These are phyloP conservation scores for Russula compacta DNA, from an alignment of 768 basidiomycete species.

Conservation along the genomic window DNA sequence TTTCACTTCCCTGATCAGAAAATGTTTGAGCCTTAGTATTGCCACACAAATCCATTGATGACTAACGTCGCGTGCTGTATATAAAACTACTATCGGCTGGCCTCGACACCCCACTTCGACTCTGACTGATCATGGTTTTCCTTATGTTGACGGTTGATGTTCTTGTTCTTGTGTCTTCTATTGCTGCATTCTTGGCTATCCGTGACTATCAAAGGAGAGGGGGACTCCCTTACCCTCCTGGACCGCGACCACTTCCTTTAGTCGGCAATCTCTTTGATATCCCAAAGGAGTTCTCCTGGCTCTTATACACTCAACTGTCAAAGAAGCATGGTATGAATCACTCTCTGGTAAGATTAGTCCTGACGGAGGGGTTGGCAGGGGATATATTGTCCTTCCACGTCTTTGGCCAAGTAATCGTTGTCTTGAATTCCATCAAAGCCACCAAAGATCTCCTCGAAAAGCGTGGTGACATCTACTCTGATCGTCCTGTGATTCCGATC, in stretches of 20 bases:
- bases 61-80: too few relatives aligned
- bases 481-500: conserved; percentile 1
- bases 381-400: conserved; percentile 1
- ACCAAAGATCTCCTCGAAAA: conserved; percentile 7
- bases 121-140: not conserved
- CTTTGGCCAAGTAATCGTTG: not conserved
- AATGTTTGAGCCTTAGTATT: too few relatives aligned
- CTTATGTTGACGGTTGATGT: not conserved
- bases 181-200: not conserved
- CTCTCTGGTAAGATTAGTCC: not conserved
- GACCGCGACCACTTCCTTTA: conserved; percentile 2
- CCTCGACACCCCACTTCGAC: too few relatives aligned
- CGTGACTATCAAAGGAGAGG: not conserved
- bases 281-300: conserved; percentile 5
- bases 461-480: conserved; percentile 1
- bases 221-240: conserved; percentile 5
- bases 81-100: too few relatives aligned
- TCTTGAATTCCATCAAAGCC: not conserved
- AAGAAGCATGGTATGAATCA: conserved; percentile 1
- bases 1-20: too few relatives aligned
- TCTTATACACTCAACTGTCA: not conserved
- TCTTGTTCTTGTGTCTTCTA: not conserved
- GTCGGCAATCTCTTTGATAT: conserved; percentile 8
- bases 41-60: too few relatives aligned
- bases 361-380: not conserved